phyloP scores from a whole-genome alignment of 768 basidiomycete genomes.

The Tephrocybe sp. region DNA sequence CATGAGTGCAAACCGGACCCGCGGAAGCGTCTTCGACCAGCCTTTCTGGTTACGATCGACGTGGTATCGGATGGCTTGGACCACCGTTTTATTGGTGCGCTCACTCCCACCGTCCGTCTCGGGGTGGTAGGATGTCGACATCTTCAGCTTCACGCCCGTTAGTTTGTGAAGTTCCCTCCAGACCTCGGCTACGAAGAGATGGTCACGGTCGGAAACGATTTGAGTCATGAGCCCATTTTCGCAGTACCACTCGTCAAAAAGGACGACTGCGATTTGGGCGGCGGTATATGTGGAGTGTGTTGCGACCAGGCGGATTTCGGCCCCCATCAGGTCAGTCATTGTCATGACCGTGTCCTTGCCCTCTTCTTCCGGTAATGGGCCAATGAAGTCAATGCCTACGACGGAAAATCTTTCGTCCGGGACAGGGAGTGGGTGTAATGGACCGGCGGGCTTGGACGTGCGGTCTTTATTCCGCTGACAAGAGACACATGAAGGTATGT shows the following conservation, averaged over 20 bases:
- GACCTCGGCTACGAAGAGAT: slow-evolving; percentile 22
- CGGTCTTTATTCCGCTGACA: slow-evolving; percentile 27
- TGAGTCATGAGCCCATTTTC: slow-evolving; percentile 28
- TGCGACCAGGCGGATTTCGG: slow-evolving; percentile 21
- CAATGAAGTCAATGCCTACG: slow-evolving; percentile 30
- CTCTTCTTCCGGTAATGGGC: slow-evolving; percentile 25
- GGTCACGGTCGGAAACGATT: slow-evolving; percentile 32
- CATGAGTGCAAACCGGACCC: slow-evolving; percentile 32
- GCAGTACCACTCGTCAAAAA: slow-evolving; percentile 30
- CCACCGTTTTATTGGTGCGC: slow-evolving; percentile 31
- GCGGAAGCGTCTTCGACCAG: slow-evolving; percentile 28
- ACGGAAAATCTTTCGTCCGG: slow-evolving; percentile 21
- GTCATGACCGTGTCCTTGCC: slow-evolving; percentile 24
- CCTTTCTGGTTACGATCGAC: slow-evolving; percentile 30
- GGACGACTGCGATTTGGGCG: slow-evolving; percentile 14
- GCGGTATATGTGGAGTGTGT: slow-evolving; percentile 9
- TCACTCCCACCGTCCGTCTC: slow-evolving; percentile 37
- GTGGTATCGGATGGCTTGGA: slow-evolving; percentile 25
- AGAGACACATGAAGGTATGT: slow-evolving; percentile 9
- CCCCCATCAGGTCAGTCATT: slow-evolving; percentile 24
- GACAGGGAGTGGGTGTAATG: slow-evolving; percentile 25
- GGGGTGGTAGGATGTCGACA: slow-evolving; percentile 37
- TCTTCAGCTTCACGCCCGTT: slow-evolving; percentile 26
- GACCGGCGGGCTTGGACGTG: slow-evolving; percentile 22
- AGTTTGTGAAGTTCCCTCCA: slow-evolving; percentile 28